These are phyloP conservation scores for Amanita brunnescens DNA, from an alignment of 768 basidiomycete species.

Conservation along the genomic window DNA sequence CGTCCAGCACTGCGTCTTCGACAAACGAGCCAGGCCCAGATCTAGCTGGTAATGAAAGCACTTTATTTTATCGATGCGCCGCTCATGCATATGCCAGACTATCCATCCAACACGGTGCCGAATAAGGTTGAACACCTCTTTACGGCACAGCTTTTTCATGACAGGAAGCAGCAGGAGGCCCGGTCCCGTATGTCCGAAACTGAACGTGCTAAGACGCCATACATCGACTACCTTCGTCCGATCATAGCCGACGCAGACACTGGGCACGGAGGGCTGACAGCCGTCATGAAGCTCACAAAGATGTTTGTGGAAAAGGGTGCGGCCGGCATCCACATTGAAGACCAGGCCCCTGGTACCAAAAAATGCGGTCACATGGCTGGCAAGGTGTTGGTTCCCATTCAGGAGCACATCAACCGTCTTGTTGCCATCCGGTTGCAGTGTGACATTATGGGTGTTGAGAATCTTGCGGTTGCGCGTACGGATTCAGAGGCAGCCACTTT, in stretches of 20 bases:
- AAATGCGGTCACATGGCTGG: slow-evolving; percentile 94
- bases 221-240: slow-evolving; percentile 87
- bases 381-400: slow-evolving; percentile 94
- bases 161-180: slow-evolving; percentile 88
- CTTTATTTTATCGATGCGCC: neutral
- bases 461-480: slow-evolving; percentile 87
- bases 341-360: slow-evolving; percentile 96
- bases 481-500: slow-evolving; percentile 98
- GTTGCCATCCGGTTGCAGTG: slow-evolving; percentile 96
- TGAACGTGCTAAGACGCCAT: slow-evolving; percentile 61
- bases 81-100: slow-evolving; percentile 43
- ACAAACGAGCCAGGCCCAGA: slow-evolving; percentile 97
- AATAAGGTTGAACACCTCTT: slow-evolving; percentile 99
- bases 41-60: slow-evolving; percentile 68
- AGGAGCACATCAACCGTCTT: slow-evolving; percentile 96
- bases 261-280: slow-evolving; percentile 96
- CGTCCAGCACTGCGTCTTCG: slow-evolving; percentile 86
- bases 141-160: slow-evolving; percentile 98
- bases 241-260: slow-evolving; percentile 97
- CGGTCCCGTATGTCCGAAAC: slow-evolving; percentile 63
- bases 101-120: slow-evolving; percentile 97
- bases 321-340: slow-evolving; percentile 96
- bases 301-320: slow-evolving; percentile 99
- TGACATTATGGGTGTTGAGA: slow-evolving; percentile 97
- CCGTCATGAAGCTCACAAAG: slow-evolving; percentile 97